Percentiles rank a stretch among this genome's conserved stretches.
Conservation (phyloP, 2,329 filamentous ascomycete genomes). For the Sporothrix brasiliensis region DNA sequence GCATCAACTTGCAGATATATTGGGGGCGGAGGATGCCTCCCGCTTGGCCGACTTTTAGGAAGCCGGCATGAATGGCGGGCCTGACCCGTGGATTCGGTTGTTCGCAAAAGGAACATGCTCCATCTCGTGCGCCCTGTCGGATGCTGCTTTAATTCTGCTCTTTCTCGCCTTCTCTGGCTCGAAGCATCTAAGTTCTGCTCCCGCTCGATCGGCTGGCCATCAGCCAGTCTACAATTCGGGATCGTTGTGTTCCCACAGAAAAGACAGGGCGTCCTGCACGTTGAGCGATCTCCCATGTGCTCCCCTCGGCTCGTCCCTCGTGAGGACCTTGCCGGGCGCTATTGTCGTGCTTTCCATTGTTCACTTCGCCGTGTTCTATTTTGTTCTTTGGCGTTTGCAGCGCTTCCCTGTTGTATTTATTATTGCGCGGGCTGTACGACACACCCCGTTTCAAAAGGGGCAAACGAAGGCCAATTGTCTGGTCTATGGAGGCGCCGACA, state of each 20-base stretch:
- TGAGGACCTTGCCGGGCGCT: neutral
- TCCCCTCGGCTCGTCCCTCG: conserved; percentile 8
- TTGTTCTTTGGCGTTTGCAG: neutral
- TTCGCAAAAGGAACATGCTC: neutral
- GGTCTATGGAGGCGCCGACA: neutral
- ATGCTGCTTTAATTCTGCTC: neutral
- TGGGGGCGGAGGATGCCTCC: conserved; percentile 1
- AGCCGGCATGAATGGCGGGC: neutral
- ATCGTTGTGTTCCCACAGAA: conserved; percentile 13
- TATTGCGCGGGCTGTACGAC: neutral
- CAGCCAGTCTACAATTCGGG: neutral
- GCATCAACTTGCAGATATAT: neutral
- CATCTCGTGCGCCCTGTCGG: neutral
- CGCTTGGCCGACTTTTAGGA: conserved; percentile 1
- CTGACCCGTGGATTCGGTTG: neutral
- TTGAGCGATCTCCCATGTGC: neutral
- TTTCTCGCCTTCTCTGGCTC: neutral
- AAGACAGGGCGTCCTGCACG: neutral
- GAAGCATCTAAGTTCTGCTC: neutral
- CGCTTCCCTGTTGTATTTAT: neutral
- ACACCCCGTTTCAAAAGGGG: neutral
- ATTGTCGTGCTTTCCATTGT: neutral
- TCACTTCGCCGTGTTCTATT: neutral
- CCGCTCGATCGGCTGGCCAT: neutral
- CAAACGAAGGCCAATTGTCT: neutral